These are phyloP conservation scores for Neofusicoccum laricinum DNA, from an alignment of 2,329 filamentous ascomycete genomes.

Conservation along the genomic window DNA sequence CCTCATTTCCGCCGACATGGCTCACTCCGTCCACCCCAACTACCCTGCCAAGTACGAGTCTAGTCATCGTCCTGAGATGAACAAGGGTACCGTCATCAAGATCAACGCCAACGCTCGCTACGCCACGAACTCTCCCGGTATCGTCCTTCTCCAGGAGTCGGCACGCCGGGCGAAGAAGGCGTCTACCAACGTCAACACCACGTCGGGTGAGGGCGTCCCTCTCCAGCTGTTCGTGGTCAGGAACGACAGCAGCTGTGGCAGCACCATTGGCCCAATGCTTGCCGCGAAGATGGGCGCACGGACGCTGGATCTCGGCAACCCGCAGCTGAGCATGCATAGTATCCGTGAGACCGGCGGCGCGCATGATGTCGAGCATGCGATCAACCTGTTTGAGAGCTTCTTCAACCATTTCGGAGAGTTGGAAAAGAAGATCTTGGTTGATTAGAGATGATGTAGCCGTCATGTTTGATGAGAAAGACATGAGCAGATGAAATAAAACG, in stretches of 20 bases:
- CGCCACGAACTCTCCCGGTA: constrained; percentile 92
- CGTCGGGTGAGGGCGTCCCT: constrained; percentile 68
- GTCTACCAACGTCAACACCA: constrained; percentile 31
- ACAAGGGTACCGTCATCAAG: constrained; percentile 95
- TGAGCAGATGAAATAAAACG: neutral
- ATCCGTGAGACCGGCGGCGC: constrained; percentile 90
- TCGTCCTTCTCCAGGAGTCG: constrained; percentile 86
- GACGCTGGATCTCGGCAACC: constrained; percentile 89
- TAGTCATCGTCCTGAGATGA: constrained; percentile 90
- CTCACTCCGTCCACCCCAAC: constrained; percentile 93
- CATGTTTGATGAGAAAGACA: neutral
- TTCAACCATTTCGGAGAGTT: constrained; percentile 80
- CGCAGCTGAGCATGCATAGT: constrained; percentile 94
- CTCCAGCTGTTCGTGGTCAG: constrained; percentile 94
- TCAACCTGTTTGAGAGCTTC: constrained; percentile 84
- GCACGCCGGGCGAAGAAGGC: constrained; percentile 59
- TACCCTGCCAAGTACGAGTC: constrained; percentile 88
- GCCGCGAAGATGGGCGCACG: constrained; percentile 80
- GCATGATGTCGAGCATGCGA: constrained; percentile 81
- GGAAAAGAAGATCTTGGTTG: constrained; percentile 79
- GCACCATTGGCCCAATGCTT: constrained; percentile 97
- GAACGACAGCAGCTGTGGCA: constrained; percentile 92
- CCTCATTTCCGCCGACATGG: constrained; percentile 96
- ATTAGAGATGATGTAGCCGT: constrained; percentile 47
- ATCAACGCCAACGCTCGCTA: constrained; percentile 97